Conservation (phyloP, 2,329 filamentous ascomycete species). For the Neofusicoccum laricinum region DNA sequence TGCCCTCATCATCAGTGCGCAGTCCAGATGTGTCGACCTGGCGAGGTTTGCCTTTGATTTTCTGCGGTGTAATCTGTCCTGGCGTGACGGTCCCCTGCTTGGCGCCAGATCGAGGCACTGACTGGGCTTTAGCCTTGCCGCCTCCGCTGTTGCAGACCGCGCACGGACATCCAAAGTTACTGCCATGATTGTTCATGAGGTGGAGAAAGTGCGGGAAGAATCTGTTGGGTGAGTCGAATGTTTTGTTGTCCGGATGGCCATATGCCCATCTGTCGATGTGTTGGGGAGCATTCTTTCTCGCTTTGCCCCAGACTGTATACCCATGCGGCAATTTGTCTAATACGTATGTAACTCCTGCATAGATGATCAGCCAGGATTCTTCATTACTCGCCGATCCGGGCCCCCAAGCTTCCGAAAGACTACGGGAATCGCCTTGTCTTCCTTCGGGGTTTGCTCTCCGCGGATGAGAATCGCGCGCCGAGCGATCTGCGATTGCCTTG, state of each 20-base stretch:
- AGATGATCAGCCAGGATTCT: not conserved
- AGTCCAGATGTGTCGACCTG: constrained; percentile 1
- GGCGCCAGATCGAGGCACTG: constrained; percentile 2
- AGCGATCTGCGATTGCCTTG: not conserved
- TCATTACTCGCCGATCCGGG: not conserved
- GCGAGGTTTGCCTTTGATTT: constrained; percentile 17
- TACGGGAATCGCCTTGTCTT: not conserved
- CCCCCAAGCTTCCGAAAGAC: not conserved
- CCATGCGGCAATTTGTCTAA: constrained; percentile 54
- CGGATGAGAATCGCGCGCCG: not conserved
- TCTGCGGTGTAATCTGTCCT: constrained; percentile 8
- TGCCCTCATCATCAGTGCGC: constrained; percentile 50
- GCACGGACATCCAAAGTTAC: constrained; percentile 48
- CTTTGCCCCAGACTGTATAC: constrained; percentile 49
- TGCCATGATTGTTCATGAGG: constrained; percentile 49
- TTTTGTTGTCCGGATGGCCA: constrained; percentile 52
- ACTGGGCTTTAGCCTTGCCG: not conserved
- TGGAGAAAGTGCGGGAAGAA: constrained; percentile 58
- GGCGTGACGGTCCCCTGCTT: constrained; percentile 6
- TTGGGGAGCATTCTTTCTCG: constrained; percentile 37
- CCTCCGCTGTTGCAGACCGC: constrained; percentile 40
- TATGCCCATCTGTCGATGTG: constrained; percentile 56
- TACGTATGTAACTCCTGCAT: constrained; percentile 42
- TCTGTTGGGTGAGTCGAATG: constrained; percentile 53
- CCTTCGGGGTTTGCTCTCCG: not conserved